Base-by-base conservation (phyloP, 495 filamentous ascomycete species). In the Talaromyces wortmannii region DNA sequence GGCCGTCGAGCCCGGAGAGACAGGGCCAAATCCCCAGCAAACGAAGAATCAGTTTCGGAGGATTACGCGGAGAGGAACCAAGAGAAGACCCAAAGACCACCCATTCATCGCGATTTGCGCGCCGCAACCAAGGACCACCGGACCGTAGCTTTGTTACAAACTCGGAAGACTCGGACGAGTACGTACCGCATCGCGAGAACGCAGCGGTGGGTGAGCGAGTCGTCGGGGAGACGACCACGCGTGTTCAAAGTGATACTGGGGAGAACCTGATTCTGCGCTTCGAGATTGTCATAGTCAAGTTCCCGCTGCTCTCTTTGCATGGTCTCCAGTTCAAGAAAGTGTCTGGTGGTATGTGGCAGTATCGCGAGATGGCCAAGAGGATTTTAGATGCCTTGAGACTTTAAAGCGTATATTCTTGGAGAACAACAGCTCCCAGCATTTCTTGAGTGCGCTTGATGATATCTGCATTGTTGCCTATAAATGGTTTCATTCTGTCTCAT, bases 271-370 rank as follows among this genome's bases (percentile, higher is more conserved):
- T 88, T 43, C 74, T 99, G 40, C 82, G 86, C 56, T 99, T 99
- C 62, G 94, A 99, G 65, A 96, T 98, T 52, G 82, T 97, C 58
- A 91, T 99, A 57, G 94, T 99, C 57, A 99, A 99, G 75, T 90
- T 99, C 32, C 94, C 94, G 29, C 72, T 99, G 49, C 86, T 99
- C 60, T 89, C 86, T 17, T 70, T 99, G 57, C 92, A 97, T 63
- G 94, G 94, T 44, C 90, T 99, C 49, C 94, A 99, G 69, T 99
- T 99, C 77, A 99, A 99, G 79, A 90, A 92, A 69, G 85, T 97
- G 46, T 83, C 89, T 31, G 95, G 94, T 6, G 89, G 92, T 42
- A 96, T 94, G 57, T 97, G 92, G 92, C 91, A 96, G 70, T 99
- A 97, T 66, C 95, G 96, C 74, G 89, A 90, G 58, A 91, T 97